Conservation (phyloP, 306 rosid species). For the Chamaecrista fasciculata region DNA sequence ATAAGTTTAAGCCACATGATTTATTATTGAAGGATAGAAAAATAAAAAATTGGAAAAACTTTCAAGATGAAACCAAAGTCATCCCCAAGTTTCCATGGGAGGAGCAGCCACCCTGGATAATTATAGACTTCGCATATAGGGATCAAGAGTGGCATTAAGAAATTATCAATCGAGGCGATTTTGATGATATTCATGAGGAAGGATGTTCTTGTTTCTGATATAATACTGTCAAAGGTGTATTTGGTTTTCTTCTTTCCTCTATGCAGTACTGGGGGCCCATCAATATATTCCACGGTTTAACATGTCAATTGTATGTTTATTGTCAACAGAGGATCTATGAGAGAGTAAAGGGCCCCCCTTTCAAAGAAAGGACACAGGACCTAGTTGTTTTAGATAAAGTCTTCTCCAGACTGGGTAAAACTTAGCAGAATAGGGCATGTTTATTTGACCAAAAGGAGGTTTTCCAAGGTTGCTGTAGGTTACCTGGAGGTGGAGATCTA, state of each 20-base stretch:
- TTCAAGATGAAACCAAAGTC: neutral
- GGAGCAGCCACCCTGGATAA: neutral
- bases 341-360: neutral
- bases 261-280: too few relatives aligned
- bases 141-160: neutral
- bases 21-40: neutral
- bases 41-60: neutral
- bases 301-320: neutral
- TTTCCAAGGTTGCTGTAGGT: neutral
- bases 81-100: neutral
- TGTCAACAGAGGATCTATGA: neutral
- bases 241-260: neutral
- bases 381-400: neutral
- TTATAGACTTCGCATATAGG: neutral
- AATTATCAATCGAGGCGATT: neutral
- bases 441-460: neutral
- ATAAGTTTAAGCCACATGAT: neutral
- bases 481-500: neutral
- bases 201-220: neutral
- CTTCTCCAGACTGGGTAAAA: neutral
- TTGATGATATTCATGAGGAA: neutral
- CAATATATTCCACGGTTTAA: neutral
- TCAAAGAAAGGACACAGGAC: neutral
- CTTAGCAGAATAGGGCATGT: neutral
- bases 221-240: neutral